Evolutionary conservation across 345 rosid species (phyloP), one percentile per base, ranked within the genome.

Genomic region (Erysimum cheiranthoides): DNA sequence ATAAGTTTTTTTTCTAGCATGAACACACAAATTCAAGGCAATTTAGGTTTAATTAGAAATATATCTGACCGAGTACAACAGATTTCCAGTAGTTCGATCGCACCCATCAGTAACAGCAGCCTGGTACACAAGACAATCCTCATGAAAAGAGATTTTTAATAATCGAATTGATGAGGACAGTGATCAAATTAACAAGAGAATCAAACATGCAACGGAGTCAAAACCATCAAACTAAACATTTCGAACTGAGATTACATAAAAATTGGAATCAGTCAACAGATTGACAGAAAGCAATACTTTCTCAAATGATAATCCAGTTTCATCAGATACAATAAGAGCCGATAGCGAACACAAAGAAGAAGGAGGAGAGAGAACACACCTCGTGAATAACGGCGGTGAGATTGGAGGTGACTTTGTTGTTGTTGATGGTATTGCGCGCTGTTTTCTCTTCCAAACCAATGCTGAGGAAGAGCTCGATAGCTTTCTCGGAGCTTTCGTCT

Each of bases 101-200:
- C 98, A 96, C 25, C 99, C 99, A 50, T 84, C 90, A n/a, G 84
- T 73, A 8, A 91, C 96, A 67, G 68, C 89, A 74, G 99, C 99
- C 99, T 96, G 72, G 73, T 21, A 68, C 76, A 61, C 53, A 73
- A 68, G 10, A 56, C 43, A 70, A 61, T 2, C 34, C 56, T 45
- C 64, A 27, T 25, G 4, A 79, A 46, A 39, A 43, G n/a, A 35
- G 8, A 45, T 25, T 35, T 31, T 38, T 31, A 17, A 50, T 31
- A 1, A 68, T 45, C n/a, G 40, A 58, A 68, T 16, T 58, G 73
- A 36, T 8, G 3, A 32, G 30, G 39, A 4, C 5, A 16, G 0
- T 3, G 46, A 56, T 59, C 54, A 51, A 17, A 61, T 21, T 25
- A 60, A 3, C 16, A 66, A 9, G 21, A 67, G 14, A 67, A 59